These are phyloP conservation scores for Candida boleticola DNA, from an alignment of 805 yeast genomes.

Conservation along the genomic window DNA sequence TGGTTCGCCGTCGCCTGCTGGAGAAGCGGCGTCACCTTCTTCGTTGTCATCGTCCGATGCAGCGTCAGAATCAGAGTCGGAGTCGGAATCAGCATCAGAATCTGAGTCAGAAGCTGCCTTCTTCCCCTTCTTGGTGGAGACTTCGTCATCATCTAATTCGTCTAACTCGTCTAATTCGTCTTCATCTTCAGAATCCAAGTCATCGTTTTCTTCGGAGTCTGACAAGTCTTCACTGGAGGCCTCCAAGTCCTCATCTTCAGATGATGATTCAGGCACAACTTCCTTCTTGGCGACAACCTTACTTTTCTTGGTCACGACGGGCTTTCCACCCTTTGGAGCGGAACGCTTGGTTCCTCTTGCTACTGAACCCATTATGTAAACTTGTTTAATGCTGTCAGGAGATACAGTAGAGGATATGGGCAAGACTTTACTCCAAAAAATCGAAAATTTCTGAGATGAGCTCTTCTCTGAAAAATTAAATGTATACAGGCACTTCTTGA, in stretches of 20 bases:
- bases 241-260: constrained; percentile 5
- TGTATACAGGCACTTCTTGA: no score
- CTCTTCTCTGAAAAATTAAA: constrained; percentile 5
- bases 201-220: constrained; percentile 13
- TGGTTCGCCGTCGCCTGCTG: constrained; percentile 11
- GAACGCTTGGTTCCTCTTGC: constrained; percentile 33
- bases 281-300: constrained; percentile 30
- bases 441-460: constrained; percentile 10
- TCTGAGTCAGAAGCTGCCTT: constrained; percentile 21
- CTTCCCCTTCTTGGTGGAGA: neutral
- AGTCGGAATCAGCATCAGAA: constrained; percentile 27
- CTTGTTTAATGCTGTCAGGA: constrained; percentile 3
- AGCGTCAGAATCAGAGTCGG: constrained; percentile 23
- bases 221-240: constrained; percentile 2
- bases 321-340: constrained; percentile 14
- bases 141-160: constrained; percentile 24
- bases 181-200: constrained; percentile 11
- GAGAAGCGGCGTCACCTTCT: constrained; percentile 16
- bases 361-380: constrained; percentile 21
- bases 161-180: constrained; percentile 24
- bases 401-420: neutral
- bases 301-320: constrained; percentile 18
- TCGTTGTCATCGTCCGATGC: constrained; percentile 24
- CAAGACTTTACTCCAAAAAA: constrained; percentile 8
- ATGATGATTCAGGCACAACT: constrained; percentile 13